Evolutionary conservation across 768 basidiomycete species (phyloP), one percentile per base, ranked within the genome.

Genomic region (Russula lepida): DNA sequence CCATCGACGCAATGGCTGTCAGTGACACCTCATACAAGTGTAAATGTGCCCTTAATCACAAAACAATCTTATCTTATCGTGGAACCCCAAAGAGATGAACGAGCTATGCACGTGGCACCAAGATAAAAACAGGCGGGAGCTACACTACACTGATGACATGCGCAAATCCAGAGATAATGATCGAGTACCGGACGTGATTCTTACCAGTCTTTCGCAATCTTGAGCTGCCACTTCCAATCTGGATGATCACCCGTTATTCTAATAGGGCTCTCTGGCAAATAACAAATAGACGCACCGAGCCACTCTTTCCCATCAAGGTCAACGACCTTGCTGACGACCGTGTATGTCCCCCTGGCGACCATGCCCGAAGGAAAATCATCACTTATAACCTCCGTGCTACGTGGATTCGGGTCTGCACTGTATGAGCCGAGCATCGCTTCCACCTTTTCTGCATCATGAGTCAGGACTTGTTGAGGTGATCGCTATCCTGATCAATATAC

Each of bases 401-500:
- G 88, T 6, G 88, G 70, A 27, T 85, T 78, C 35, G 80, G 83
- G 2, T 76, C 67, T n/a, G 92, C 90, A 2, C 91, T 89, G 71
- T 93, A 97, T 3, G 92, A 94, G 19, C 95, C 95, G 23, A 98
- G 81, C 95, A 98, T 98, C 67, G 88, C 82, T 70, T 95, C 92
- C 68, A 91, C 71, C 72, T 88, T 95, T 74, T 95, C 95, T 68
- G 25, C 19, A 39, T 47, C 28, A 43, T 58, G 60, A 32, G 54
- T 58, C 49, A 57, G 59, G 47, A 47, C 39, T 50, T 27, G 28
- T 21, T 43, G 23, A 48, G 56, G 54, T 54, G 65, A 48, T 50
- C 53, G 59, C 25, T 39, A 49, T 11, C 27, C 39, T n/a, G 39
- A 59, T 30, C 25, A 28, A 35, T 66, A 64, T 66, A 92, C 94